Conservation (phyloP, 2,329 filamentous ascomycete genomes). For the Pestalotiopsis sp. region DNA sequence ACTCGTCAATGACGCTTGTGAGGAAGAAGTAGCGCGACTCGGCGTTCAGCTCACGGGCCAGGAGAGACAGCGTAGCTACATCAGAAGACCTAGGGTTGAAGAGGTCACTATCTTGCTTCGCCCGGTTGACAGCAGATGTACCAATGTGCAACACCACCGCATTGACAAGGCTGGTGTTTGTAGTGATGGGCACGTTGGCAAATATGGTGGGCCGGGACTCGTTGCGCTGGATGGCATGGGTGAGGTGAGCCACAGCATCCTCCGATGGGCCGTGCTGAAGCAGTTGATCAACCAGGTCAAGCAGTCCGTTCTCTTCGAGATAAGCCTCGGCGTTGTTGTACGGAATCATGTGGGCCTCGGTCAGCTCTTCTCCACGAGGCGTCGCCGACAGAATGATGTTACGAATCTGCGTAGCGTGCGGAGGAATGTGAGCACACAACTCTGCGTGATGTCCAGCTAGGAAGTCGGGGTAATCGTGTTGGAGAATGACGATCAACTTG, state of each 20-base stretch:
- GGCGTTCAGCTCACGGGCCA: constrained; percentile 72
- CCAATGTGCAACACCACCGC: constrained; percentile 84
- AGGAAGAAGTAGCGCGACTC: constrained; percentile 85
- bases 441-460: constrained; percentile 82
- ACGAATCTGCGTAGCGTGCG: constrained; percentile 81
- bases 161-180: constrained; percentile 73
- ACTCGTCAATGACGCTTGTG: constrained; percentile 83
- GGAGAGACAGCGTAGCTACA: constrained; percentile 70
- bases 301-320: constrained; percentile 54
- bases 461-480: constrained; percentile 95
- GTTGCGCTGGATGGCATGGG: constrained; percentile 67
- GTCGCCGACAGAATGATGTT: constrained; percentile 80
- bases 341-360: constrained; percentile 72
- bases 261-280: constrained; percentile 64
- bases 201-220: constrained; percentile 61
- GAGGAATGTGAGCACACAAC: constrained; percentile 78
- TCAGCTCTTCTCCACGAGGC: constrained; percentile 69
- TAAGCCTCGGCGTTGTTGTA: constrained; percentile 61
- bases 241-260: constrained; percentile 75
- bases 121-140: constrained; percentile 65
- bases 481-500: constrained; percentile 79
- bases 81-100: constrained; percentile 69
- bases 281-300: constrained; percentile 60
- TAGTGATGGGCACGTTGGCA: constrained; percentile 65
- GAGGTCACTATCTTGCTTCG: constrained; percentile 58